Base-by-base conservation (phyloP, 805 yeast species). In the Wickerhamiella lipophila region DNA sequence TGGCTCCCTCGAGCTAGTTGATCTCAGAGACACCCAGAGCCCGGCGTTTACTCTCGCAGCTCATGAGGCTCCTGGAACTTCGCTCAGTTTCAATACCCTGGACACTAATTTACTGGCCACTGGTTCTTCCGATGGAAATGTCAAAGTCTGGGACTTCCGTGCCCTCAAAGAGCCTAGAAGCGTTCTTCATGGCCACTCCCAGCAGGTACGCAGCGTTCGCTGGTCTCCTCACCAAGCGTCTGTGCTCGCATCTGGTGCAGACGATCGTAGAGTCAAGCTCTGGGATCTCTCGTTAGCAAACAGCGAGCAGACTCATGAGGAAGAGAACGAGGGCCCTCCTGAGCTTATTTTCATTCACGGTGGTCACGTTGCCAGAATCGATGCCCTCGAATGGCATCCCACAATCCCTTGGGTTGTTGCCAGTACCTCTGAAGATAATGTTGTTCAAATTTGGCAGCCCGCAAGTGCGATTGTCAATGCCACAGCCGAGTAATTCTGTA, bases 281-380 rank as follows among this genome's bases (percentile, higher is more conserved):
- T 86, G 95, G 95, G 86, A 86, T 57, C 68, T 86, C 53, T 68
- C 70, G 50, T 44, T 70, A 71, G 63, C 82, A 50, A 75, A 71
- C 46, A 70, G 68, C 44, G 76, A 72, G 49, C 75, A 75, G 50
- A 74, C 70, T 47, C 23, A 19, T n/a, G 68, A 69, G 22, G 81
- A 74, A 55, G 79, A 75, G 53, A 71, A 72, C 25, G 75, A 74
- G 52, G 76, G 78, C 9, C 94, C 87, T 54, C 92, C 95, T 5
- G 81, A 86, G 61, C 71, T 86, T 50, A 65, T 67, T 21, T 86
- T 84, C 60, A 74, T 84, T 58, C 95, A 87, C 63, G 95, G 94
- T 13, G 95, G 95, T 11, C 95, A 86, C 65, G 77, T 87, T 2
- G 76, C 75, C 43, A 71, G 78, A 47, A 71, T 86, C 41, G 71